Evolutionary conservation across 768 basidiomycete genomes (phyloP).

Genomic region (Tulasnella sp.): DNA sequence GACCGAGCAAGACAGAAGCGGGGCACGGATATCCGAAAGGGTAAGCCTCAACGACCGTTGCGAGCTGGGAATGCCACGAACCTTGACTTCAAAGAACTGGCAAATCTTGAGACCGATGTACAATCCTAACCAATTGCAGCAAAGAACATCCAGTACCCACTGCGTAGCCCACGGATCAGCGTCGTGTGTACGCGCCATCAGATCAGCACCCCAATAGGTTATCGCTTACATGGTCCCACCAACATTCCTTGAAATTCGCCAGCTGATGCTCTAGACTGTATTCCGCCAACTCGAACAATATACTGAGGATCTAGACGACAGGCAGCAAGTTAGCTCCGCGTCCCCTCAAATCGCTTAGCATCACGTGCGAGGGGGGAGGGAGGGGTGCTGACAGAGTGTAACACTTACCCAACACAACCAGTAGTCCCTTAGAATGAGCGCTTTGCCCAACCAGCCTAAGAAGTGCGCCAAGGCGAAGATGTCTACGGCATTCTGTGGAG

Average conservation of each 20-base stretch:
- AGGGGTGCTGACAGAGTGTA: conserved; percentile 1
- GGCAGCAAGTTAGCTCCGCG: not conserved
- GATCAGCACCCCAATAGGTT: conserved; percentile 15
- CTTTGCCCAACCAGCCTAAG: conserved; percentile 88
- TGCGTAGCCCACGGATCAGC: conserved; percentile 37
- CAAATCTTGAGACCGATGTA: conserved; percentile 71
- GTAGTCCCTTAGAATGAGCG: conserved; percentile 83
- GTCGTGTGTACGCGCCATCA: conserved; percentile 3
- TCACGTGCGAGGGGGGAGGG: not conserved
- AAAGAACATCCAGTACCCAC: conserved; percentile 83
- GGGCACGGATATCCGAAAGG: not conserved
- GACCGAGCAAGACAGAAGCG: not conserved
- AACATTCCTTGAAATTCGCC: conserved; percentile 88
- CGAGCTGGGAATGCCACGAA: conserved; percentile 37
- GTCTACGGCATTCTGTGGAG: conserved; percentile 58
- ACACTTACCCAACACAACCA: conserved; percentile 85
- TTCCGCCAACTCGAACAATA: conserved; percentile 85
- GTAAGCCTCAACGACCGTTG: not conserved
- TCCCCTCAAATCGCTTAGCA: not conserved
- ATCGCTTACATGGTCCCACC: conserved; percentile 83
- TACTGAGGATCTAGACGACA: conserved; percentile 65
- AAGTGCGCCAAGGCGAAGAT: conserved; percentile 84
- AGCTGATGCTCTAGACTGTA: conserved; percentile 84
- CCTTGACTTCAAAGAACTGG: conserved; percentile 84
- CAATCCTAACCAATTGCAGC: conserved; percentile 87